These are phyloP conservation scores for Ceratocystis lukuohia DNA, from an alignment of 2,329 filamentous ascomycete genomes.

Conservation along the genomic window DNA sequence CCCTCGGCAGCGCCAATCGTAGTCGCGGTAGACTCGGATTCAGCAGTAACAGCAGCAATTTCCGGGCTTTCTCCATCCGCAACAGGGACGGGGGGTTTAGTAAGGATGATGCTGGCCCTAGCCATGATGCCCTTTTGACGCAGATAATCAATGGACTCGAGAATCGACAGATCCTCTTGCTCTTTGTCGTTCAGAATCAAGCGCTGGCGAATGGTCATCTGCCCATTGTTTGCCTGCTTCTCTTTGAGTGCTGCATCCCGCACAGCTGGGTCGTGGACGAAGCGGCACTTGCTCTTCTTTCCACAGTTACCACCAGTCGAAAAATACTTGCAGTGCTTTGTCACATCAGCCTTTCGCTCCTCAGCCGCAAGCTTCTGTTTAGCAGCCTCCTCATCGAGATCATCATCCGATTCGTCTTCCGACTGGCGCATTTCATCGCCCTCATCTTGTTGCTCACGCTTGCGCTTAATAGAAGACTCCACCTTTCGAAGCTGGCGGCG, in stretches of 20 bases:
- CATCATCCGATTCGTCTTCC: conserved; percentile 35
- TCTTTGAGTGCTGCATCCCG: conserved; percentile 50
- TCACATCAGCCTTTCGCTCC: conserved; percentile 44
- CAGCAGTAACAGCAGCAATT: conserved; percentile 10
- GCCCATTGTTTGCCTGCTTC: conserved; percentile 50
- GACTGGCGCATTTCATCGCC: conserved; percentile 50
- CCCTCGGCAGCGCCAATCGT: neutral
- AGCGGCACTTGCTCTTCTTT: conserved; percentile 64
- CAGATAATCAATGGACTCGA: conserved; percentile 53
- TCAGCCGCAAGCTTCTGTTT: conserved; percentile 23
- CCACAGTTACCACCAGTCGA: conserved; percentile 55
- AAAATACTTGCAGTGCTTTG: conserved; percentile 57
- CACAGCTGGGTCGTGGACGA: conserved; percentile 52
- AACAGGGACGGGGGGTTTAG: conserved; percentile 10
- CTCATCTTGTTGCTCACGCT: conserved; percentile 53
- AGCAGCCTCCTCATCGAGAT: conserved; percentile 39
- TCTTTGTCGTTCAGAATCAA: conserved; percentile 54
- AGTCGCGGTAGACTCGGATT: neutral
- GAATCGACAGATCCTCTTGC: conserved; percentile 51
- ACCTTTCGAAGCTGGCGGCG: conserved; percentile 54
- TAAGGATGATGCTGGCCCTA: conserved; percentile 21
- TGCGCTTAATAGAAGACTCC: conserved; percentile 55
- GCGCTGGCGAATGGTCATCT: conserved; percentile 52
- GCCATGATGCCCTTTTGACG: conserved; percentile 44
- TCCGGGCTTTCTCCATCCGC: neutral